phyloP scores from a whole-genome alignment of 352 stramenopile species.

The Plasmopara viticola region DNA sequence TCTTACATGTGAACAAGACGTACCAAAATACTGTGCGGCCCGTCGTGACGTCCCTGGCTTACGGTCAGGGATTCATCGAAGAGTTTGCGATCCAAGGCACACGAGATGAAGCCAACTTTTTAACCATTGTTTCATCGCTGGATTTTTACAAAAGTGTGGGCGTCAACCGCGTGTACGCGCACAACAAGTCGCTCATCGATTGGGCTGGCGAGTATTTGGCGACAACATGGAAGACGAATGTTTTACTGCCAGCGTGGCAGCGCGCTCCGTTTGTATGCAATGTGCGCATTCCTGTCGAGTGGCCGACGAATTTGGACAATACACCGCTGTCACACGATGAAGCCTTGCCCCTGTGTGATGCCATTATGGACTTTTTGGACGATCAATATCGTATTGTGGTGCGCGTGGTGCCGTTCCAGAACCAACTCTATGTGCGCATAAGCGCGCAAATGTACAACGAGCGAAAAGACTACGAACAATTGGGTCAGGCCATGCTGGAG shows the following conservation, averaged over 20 bases:
- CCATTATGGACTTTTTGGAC: conserved; percentile 74
- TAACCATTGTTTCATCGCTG: conserved; percentile 73
- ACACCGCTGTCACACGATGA: conserved; percentile 53
- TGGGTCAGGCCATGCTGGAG: conserved; percentile 66
- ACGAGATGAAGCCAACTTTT: conserved; percentile 76
- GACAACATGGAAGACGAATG: conserved; percentile 64
- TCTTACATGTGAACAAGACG: conserved; percentile 78
- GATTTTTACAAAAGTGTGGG: conserved; percentile 83
- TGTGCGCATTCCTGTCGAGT: conserved; percentile 66
- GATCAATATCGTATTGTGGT: conserved; percentile 71
- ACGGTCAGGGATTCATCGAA: conserved; percentile 75
- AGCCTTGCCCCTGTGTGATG: conserved; percentile 55
- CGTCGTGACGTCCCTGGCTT: conserved; percentile 75
- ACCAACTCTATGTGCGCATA: conserved; percentile 68
- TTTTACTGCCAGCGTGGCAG: conserved; percentile 69
- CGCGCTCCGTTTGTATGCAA: conserved; percentile 77
- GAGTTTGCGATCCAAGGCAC: conserved; percentile 82
- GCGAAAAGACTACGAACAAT: conserved; percentile 65
- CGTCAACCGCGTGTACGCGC: conserved; percentile 59
- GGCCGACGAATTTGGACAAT: conserved; percentile 40
- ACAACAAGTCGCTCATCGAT: conserved; percentile 83
- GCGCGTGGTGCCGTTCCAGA: conserved; percentile 61
- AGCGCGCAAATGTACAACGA: conserved; percentile 86
- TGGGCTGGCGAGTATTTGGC: conserved; percentile 74
- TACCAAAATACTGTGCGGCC: conserved; percentile 71